Evolutionary conservation across 2,329 filamentous ascomycete species (phyloP).

Genomic region (Arthrobotrys conoides): DNA sequence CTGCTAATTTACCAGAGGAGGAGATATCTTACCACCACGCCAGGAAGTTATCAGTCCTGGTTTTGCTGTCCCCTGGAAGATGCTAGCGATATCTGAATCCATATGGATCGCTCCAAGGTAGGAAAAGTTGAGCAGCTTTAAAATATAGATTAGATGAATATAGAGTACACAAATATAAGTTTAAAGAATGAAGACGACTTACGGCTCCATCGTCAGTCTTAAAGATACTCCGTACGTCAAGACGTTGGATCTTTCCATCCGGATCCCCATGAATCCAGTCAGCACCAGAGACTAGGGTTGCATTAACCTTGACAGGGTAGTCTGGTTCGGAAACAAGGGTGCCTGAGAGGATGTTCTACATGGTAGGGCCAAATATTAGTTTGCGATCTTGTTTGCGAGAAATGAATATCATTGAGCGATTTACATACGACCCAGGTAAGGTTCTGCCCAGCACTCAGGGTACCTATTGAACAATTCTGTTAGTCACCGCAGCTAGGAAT

Average conservation of each 20-base stretch:
- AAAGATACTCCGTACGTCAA: constrained; percentile 67
- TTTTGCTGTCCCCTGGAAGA: constrained; percentile 66
- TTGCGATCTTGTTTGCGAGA: neutral
- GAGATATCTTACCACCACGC: constrained; percentile 65
- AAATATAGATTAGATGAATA: neutral
- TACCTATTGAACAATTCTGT: constrained; percentile 3
- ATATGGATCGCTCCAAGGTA: constrained; percentile 68
- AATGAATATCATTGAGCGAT: neutral
- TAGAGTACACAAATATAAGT: neutral
- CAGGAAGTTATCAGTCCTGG: constrained; percentile 68
- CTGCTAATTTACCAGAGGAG: constrained; percentile 55
- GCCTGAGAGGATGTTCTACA: constrained; percentile 63
- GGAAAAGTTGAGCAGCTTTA: constrained; percentile 66
- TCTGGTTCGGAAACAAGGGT: constrained; percentile 66
- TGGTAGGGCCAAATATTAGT: neutral
- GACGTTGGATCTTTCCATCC: constrained; percentile 66
- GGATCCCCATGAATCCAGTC: constrained; percentile 68
- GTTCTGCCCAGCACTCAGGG: constrained; percentile 45
- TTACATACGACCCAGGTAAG: constrained; percentile 56
- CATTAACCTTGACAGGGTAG: constrained; percentile 67
- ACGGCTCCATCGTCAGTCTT: constrained; percentile 63
- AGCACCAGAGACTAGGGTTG: constrained; percentile 67
- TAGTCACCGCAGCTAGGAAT: neutral
- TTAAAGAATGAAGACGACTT: neutral
- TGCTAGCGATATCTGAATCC: constrained; percentile 65